These are phyloP conservation scores for Neofusicoccum cordaticola DNA, from an alignment of 2,329 filamentous ascomycete genomes.

Conservation along the genomic window DNA sequence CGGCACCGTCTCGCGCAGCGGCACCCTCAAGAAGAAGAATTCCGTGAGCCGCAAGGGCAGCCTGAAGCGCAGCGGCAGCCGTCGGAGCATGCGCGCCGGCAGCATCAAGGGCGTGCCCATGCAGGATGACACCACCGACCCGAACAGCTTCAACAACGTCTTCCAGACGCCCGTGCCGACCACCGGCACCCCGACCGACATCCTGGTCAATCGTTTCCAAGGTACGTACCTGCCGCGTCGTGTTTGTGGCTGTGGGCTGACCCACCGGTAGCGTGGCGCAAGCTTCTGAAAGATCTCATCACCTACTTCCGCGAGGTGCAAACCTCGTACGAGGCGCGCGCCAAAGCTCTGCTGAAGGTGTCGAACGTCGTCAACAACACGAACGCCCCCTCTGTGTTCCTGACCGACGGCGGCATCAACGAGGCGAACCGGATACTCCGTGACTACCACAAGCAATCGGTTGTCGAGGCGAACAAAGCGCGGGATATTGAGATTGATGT, in stretches of 20 bases:
- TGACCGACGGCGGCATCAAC: conserved; percentile 77
- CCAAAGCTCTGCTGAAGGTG: conserved; percentile 79
- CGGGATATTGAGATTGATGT: conserved; percentile 89
- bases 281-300: conserved; percentile 91
- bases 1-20: conserved; percentile 55
- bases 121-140: conserved; percentile 63
- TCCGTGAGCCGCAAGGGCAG: conserved; percentile 73
- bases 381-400: conserved; percentile 69
- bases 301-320: conserved; percentile 92
- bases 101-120: conserved; percentile 79
- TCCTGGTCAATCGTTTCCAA: conserved; percentile 84
- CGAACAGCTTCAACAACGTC: conserved; percentile 71
- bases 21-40: conserved; percentile 85
- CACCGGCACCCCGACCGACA: conserved; percentile 80
- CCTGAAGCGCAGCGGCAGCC: conserved; percentile 75
- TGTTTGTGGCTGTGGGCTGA: background rate
- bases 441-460: conserved; percentile 76
- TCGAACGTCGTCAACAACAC: conserved; percentile 83
- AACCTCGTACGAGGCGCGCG: conserved; percentile 78
- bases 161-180: conserved; percentile 91
- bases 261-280: conserved; percentile 72
- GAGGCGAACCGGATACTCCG: conserved; percentile 81
- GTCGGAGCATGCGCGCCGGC: conserved; percentile 77
- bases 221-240: conserved; percentile 50
- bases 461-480: conserved; percentile 81